Percentiles rank a stretch among this genome's conserved stretches.
These are phyloP conservation scores for Abortiporus biennis DNA, from an alignment of 1,284 basidiomycete genomes.

Conservation along the genomic window DNA sequence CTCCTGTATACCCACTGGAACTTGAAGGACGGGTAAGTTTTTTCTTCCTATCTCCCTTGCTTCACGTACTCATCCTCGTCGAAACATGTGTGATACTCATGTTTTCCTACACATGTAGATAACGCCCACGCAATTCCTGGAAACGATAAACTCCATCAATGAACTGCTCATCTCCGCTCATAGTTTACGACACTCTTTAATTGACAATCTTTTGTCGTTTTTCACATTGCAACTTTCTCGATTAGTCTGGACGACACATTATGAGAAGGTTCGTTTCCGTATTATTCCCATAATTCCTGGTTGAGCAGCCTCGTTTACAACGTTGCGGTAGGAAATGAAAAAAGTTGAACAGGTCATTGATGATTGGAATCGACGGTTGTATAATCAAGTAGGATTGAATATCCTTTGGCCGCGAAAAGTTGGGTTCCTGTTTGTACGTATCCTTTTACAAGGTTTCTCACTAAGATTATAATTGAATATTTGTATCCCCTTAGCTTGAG, in stretches of 20 bases:
- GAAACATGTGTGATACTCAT: constrained; percentile 8
- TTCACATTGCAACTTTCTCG: constrained; percentile 71
- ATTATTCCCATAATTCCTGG: not conserved
- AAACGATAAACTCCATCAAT: constrained; percentile 81
- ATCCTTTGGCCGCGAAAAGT: constrained; percentile 74
- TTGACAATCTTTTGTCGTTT: constrained; percentile 68
- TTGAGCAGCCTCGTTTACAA: not conserved
- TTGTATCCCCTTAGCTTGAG: constrained; percentile 46
- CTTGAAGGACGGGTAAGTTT: constrained; percentile 72
- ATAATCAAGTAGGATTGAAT: constrained; percentile 78
- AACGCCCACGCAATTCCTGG: constrained; percentile 77
- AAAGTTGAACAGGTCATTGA: constrained; percentile 55
- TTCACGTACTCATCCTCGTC: constrained; percentile 9
- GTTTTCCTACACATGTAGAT: no score
- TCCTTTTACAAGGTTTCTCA: no score
- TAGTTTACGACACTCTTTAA: constrained; percentile 53
- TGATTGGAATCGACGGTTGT: constrained; percentile 59
- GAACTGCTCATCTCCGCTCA: constrained; percentile 76
- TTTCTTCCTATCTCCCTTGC: constrained; percentile 4
- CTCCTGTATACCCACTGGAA: constrained; percentile 76
- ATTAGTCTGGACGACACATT: constrained; percentile 61
- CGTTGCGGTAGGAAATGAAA: constrained; percentile 62
- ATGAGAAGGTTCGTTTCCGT: constrained; percentile 53
- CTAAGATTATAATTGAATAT: no score
- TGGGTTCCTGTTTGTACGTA: constrained; percentile 81